Evolutionary conservation across 352 stramenopile species (phyloP).

Genomic region (Phytophthora ohioensis): DNA sequence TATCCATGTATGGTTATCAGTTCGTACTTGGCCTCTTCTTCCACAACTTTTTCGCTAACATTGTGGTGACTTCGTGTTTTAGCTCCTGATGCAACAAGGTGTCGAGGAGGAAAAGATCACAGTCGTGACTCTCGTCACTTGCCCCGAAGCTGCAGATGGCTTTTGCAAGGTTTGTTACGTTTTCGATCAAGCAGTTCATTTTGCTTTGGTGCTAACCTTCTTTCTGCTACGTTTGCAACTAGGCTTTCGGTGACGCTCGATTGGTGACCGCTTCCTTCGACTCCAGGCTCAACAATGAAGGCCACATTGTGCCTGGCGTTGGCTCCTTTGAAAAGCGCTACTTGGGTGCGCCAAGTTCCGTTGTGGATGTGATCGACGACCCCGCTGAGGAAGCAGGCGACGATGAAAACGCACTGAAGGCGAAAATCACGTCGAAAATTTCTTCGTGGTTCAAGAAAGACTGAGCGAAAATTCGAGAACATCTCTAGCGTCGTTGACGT

Average conservation of each 20-base stretch:
- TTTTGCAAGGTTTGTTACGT: conserved; percentile 72
- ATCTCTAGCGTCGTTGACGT: not conserved
- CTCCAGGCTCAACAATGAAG: conserved; percentile 56
- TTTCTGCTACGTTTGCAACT: not conserved
- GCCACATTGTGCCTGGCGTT: conserved; percentile 77
- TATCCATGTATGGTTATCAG: conserved; percentile 61
- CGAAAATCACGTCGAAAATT: conserved; percentile 53
- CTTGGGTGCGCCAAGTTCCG: conserved; percentile 41
- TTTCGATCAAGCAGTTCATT: not conserved
- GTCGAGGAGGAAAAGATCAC: conserved; percentile 84
- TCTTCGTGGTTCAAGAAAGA: conserved; percentile 49
- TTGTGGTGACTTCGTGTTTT: conserved; percentile 3
- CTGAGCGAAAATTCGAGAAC: conserved; percentile 2
- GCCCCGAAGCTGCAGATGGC: conserved; percentile 75
- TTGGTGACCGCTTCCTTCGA: conserved; percentile 87
- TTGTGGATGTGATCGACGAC: conserved; percentile 50
- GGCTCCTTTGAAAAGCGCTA: conserved; percentile 85
- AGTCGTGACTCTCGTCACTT: conserved; percentile 83
- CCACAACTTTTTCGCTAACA: conserved; percentile 2
- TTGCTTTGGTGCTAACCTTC: conserved; percentile 2
- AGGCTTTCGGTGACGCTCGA: conserved; percentile 76
- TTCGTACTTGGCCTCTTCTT: not conserved
- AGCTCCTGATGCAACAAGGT: conserved; percentile 78
- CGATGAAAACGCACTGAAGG: conserved; percentile 49
- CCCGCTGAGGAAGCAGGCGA: conserved; percentile 25